Base-by-base conservation (phyloP, 2,329 filamentous ascomycete genomes). In the Aspergillus spinulosporus region DNA sequence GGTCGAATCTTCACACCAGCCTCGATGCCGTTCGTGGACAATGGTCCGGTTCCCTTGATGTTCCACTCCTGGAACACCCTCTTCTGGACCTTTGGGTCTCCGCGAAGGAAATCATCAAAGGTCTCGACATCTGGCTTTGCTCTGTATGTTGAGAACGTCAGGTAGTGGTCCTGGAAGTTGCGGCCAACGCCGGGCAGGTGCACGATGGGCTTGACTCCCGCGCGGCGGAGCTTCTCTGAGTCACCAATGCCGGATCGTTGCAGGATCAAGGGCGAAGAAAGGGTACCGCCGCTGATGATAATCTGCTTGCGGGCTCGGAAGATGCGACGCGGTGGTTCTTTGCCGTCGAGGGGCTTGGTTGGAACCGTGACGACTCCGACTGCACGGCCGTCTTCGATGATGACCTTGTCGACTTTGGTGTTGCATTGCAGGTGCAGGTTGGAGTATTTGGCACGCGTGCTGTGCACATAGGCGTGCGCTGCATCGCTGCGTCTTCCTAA, bases 81-180 rank as follows among this genome's bases (percentile, higher is more conserved):
- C 74, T 90, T 88, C 71, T 93, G 89, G 0, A 86, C 80, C 55
- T 87, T 84, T 0, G 88, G 87, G 36, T 88, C 87, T 40, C 89
- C 89, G 48, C 89, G 84, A 6, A 87, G 81, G 68, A 92, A 92
- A 69, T 92, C 89, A 65, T 92, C 89, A 62, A 93, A 93, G 8
- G 84, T 88, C 68, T 93, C 89, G 0, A 85, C 85, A 4, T 87
- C 84, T 4, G 88, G 88, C 76, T 89, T 90, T n/a, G 88, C 88
- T 9, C 88, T 82, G 71, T 83, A 91, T 2, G 83, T 80, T 0
- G 87, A 82, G 71, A 90, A 90, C 2, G 85, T 88, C 40, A 90
- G 78, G 69, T 89, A 88, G 68, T 89, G 87, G 69, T 89, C 87
- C 70, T 90, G 88, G 81, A 90, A 90, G 76, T 90, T 90, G 50